Evolutionary conservation across 1,139 yeast genomes (phyloP), one percentile per base, ranked within the genome.

Genomic region (Diutina siamensis): DNA sequence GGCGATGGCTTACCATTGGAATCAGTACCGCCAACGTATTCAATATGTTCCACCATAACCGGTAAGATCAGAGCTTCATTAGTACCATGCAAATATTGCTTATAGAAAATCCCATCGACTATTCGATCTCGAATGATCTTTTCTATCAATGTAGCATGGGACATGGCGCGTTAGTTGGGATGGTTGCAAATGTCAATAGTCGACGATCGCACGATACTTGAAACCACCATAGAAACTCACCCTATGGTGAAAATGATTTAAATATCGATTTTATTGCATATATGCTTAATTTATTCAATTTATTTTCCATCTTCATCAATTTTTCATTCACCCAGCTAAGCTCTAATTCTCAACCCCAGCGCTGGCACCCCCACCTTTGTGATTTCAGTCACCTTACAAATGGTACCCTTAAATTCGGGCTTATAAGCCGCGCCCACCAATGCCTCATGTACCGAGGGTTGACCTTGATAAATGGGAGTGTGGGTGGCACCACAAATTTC

Each of bases 301-400:
- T 10, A 31, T 10, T 31, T 31, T 12, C 12, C 12, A 31, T 20
- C 19, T 10, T 19, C 27, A 4, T 35, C 18, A 35, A 13, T 20
- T 28, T n/a, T 28, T 17, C 4, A 79, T 71, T 53, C 94, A 79
- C 57, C 88, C 20, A 10, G 28, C 10, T 25, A 35, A 10, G 32
- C 42, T n/a, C 42, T 17, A 9, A 79, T 71, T 53, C 94, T 79
- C 57, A 89, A 74, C 20, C 98, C 98, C 27, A 96, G 83, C n/a
- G 95, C 94, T 25, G 94, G 85, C n/a, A 88, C 87, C 22, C 98
- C 98, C 52, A 94, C 79, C 46, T 75, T 68, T 7, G 97, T 83
- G 52, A 94, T 71, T 44, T 72, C 65, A 5, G 97, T 85, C 51
- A 94, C 80, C 47, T 66, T 69, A 65, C 96, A 92, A 40, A 87